Evolutionary conservation across 2,329 filamentous ascomycete genomes (phyloP).

Genomic region (Exserohilum rostratum): DNA sequence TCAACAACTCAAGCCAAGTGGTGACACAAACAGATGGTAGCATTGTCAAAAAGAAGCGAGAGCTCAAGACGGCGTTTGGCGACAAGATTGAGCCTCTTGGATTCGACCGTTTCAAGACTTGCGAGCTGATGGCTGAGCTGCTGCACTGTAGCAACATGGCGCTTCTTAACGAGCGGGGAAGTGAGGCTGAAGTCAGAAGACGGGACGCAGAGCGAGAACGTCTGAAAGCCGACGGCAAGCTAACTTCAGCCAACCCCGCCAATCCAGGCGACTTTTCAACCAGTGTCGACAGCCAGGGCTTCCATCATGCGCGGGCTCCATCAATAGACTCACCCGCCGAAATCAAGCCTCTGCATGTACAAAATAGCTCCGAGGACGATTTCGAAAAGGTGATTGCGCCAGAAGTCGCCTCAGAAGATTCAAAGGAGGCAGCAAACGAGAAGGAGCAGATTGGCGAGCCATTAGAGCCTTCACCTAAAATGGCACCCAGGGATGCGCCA

Average conservation of each 20-base stretch:
- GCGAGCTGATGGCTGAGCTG: constrained; percentile 96
- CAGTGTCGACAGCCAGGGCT: constrained; percentile 59
- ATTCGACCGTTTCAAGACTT: constrained; percentile 98
- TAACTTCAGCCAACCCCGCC: constrained; percentile 63
- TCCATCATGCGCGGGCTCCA: constrained; percentile 57
- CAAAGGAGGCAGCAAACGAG: constrained; percentile 57
- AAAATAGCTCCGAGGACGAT: constrained; percentile 84
- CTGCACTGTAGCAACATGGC: constrained; percentile 99
- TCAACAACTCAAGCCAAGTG: constrained; percentile 72
- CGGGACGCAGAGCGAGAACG: constrained; percentile 83
- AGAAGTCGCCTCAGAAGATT: constrained; percentile 75
- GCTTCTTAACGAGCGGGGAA: constrained; percentile 86
- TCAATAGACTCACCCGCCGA: constrained; percentile 65
- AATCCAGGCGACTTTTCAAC: constrained; percentile 63
- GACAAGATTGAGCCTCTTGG: constrained; percentile 90
- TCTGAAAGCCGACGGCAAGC: constrained; percentile 76
- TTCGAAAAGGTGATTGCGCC: constrained; percentile 84
- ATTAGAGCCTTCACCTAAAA: constrained; percentile 55
- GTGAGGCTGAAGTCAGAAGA: constrained; percentile 81
- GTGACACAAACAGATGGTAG: constrained; percentile 62
- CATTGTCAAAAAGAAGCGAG: constrained; percentile 70
- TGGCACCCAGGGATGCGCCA: constrained; percentile 34
- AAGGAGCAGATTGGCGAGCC: constrained; percentile 46
- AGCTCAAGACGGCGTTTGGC: constrained; percentile 86
- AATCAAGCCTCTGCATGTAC: constrained; percentile 74